A percentile compares a stretch with the other conserved stretches of the same genome.
Evolutionary conservation across 2,329 filamentous ascomycete genomes (phyloP).

Genomic region (Clonostachys byssicola): DNA sequence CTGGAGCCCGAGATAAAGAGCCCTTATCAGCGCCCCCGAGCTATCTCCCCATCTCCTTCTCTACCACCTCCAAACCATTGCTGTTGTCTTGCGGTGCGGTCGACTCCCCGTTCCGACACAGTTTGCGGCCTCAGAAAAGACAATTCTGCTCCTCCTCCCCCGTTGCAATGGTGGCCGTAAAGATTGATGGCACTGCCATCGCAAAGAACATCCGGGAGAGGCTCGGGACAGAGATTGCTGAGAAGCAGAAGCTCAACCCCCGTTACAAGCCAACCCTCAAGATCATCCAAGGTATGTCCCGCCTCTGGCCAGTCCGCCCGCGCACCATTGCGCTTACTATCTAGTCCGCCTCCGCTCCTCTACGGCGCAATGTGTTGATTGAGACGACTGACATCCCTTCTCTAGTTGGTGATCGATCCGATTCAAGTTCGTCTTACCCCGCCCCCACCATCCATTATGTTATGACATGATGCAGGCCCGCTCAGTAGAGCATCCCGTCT

Average conservation of each 20-base stretch:
- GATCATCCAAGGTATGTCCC: slow-evolving; percentile 80
- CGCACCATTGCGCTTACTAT: no score
- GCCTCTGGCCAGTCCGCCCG: neutral
- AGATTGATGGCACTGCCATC: slow-evolving; percentile 94
- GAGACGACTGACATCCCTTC: no score
- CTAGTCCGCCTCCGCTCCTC: no score
- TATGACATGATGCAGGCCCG: neutral
- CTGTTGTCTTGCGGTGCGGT: neutral
- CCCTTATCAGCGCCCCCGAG: no score
- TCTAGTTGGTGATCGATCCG: slow-evolving; percentile 83
- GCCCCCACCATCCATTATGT: slow-evolving; percentile 1
- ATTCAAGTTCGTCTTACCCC: slow-evolving; percentile 63
- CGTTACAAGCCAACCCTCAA: slow-evolving; percentile 86
- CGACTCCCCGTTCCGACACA: neutral
- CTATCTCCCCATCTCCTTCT: neutral
- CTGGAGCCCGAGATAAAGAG: no score
- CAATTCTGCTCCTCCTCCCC: slow-evolving; percentile 8
- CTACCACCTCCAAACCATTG: neutral
- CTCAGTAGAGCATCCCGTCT: neutral
- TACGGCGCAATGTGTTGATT: no score
- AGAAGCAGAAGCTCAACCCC: slow-evolving; percentile 78
- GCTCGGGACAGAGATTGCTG: slow-evolving; percentile 74
- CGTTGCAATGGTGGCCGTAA: slow-evolving; percentile 74
- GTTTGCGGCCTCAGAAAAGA: no score
- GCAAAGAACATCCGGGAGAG: slow-evolving; percentile 86